Evolutionary conservation across 2,329 filamentous ascomycete genomes (phyloP).

Genomic region (Didymella glomerata): DNA sequence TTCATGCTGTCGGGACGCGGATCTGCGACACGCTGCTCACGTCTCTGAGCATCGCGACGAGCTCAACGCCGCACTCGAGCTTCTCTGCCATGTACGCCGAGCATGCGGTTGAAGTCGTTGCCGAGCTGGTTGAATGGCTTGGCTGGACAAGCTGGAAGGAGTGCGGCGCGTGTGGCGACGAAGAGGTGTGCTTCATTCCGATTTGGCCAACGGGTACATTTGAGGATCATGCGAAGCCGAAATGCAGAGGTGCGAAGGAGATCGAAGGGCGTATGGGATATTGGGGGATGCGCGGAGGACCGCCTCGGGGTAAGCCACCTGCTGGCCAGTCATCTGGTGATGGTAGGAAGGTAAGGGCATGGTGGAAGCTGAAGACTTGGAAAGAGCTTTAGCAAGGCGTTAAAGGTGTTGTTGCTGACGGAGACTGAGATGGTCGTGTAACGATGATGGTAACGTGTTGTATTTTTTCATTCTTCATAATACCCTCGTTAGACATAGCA

Average conservation of each 20-base stretch:
- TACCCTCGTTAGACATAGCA: slow-evolving; percentile 10
- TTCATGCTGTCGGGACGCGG: slow-evolving; percentile 40
- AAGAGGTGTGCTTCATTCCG: slow-evolving; percentile 68
- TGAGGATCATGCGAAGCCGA: slow-evolving; percentile 63
- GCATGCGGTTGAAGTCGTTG: slow-evolving; percentile 46
- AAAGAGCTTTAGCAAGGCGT: not conserved
- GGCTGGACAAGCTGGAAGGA: slow-evolving; percentile 69
- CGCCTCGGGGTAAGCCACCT: not conserved
- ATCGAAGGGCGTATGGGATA: slow-evolving; percentile 28
- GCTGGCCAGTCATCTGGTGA: not conserved
- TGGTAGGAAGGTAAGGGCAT: not conserved
- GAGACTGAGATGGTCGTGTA: not conserved
- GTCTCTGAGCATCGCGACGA: slow-evolving; percentile 28
- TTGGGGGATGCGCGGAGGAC: slow-evolving; percentile 29
- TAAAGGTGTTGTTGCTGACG: not conserved
- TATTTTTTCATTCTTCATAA: not conserved
- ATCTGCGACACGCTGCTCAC: slow-evolving; percentile 49
- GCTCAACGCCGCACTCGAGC: slow-evolving; percentile 17
- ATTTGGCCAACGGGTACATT: slow-evolving; percentile 68
- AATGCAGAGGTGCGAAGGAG: slow-evolving; percentile 46
- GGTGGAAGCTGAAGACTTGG: not conserved
- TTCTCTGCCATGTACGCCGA: slow-evolving; percentile 15
- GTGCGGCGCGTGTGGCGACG: slow-evolving; percentile 61
- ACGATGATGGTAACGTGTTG: not conserved
- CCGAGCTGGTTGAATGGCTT: slow-evolving; percentile 59